Conservation (phyloP, 768 basidiomycete species). For the Auricularia auricula-judae region DNA sequence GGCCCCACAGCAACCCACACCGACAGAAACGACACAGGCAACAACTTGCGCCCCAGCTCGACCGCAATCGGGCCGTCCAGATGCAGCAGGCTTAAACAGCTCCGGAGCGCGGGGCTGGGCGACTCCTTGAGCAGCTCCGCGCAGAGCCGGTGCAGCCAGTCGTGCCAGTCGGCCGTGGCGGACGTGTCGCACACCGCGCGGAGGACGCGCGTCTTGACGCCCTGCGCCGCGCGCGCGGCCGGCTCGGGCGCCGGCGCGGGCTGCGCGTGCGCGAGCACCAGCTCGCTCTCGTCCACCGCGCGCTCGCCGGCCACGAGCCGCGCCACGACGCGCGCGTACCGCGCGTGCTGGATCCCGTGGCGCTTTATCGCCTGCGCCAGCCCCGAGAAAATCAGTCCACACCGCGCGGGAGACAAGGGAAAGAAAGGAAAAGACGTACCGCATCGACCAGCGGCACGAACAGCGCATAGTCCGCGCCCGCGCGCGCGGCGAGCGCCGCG, state of each 20-base stretch:
- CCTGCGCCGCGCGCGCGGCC: too few species aligned
- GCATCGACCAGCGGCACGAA: constrained; percentile 40
- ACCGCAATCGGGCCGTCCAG: constrained; percentile 62
- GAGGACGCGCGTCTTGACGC: neutral
- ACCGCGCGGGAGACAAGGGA: neutral
- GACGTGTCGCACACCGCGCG: constrained; percentile 75
- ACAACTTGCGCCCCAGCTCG: constrained; percentile 28
- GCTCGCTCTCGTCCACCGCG: neutral
- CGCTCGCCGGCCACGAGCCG: neutral
- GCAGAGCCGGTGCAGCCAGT: constrained; percentile 88
- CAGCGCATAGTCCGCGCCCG: constrained; percentile 36
- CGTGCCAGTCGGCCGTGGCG: constrained; percentile 74
- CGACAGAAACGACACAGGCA: constrained; percentile 13
- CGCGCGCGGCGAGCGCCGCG: constrained; percentile 31
- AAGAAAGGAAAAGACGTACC: constrained; percentile 14
- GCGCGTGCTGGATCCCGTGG: neutral
- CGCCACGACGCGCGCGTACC: neutral
- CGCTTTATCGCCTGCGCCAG: neutral
- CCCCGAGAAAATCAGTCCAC: neutral
- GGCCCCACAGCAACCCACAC: constrained; percentile 39
- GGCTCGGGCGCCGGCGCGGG: too few species aligned
- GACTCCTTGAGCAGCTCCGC: constrained; percentile 98
- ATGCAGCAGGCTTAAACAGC: constrained; percentile 89
- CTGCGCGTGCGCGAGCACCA: neutral
- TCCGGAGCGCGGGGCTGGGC: constrained; percentile 93